Evolutionary conservation across 352 stramenopile genomes (phyloP).

Genomic region (Plasmopara muralis): DNA sequence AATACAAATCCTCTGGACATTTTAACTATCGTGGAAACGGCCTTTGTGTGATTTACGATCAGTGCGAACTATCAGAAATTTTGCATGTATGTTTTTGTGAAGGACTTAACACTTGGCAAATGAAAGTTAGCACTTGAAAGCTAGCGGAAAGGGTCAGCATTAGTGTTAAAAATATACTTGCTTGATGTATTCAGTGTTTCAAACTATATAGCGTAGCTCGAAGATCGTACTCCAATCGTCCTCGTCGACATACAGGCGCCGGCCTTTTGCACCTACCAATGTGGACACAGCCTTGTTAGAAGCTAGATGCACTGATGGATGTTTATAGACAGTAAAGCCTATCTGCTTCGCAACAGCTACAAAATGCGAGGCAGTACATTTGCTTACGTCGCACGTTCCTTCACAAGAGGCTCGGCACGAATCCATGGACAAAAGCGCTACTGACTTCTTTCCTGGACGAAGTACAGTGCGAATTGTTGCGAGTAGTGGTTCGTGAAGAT

Average conservation of each 20-base stretch:
- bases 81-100: too few relatives aligned
- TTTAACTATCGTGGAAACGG: too few relatives aligned
- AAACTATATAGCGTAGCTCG: conserved; percentile 29
- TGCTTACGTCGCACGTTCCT: conserved; percentile 33
- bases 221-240: conserved; percentile 52
- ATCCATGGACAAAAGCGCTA: conserved; percentile 57
- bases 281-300: conserved; percentile 21
- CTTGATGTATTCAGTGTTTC: neutral
- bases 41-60: too few relatives aligned
- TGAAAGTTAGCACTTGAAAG: too few relatives aligned
- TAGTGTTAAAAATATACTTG: neutral
- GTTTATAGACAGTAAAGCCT: conserved; percentile 37
- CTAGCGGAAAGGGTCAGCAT: too few relatives aligned
- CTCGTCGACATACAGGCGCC: conserved; percentile 34
- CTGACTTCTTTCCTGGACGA: conserved; percentile 16
- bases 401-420: conserved; percentile 30
- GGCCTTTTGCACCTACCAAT: conserved; percentile 38
- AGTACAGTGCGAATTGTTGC: conserved; percentile 34
- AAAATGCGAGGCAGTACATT: conserved; percentile 56
- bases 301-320: conserved; percentile 30
- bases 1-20: too few relatives aligned
- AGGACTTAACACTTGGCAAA: too few relatives aligned
- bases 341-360: conserved; percentile 24
- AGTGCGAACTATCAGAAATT: too few relatives aligned
- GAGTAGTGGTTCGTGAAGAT: conserved; percentile 33